These are phyloP conservation scores for Polytrichum commune DNA, from an alignment of 225 moss, liverwort and hornwort genomes.

Conservation along the genomic window DNA sequence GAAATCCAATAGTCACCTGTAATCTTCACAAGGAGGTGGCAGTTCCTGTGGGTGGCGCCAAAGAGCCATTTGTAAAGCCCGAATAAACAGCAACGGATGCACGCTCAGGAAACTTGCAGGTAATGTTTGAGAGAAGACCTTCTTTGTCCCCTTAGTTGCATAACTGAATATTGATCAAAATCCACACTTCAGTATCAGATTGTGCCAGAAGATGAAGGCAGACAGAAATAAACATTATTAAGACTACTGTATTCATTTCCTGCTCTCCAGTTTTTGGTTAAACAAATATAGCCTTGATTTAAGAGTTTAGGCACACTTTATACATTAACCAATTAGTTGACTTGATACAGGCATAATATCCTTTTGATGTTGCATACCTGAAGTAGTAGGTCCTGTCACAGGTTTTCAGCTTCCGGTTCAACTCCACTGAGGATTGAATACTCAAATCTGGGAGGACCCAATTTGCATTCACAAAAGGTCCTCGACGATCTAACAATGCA, in stretches of 20 bases:
- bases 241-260: too few relatives aligned
- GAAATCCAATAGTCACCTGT: conserved; percentile 42
- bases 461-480: conserved; percentile 67
- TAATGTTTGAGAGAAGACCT: conserved; percentile 59
- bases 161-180: conserved; percentile 46
- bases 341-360: background rate
- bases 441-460: conserved; percentile 92
- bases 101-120: conserved; percentile 62
- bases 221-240: too few relatives aligned
- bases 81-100: conserved; percentile 74
- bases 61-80: conserved; percentile 72
- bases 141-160: conserved; percentile 70
- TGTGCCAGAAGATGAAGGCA: too few relatives aligned
- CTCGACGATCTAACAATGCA: conserved; percentile 51
- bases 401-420: conserved; percentile 66
- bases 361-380: conserved; percentile 37
- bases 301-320: background rate
- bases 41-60: conserved; percentile 60
- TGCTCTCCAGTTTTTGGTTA: too few relatives aligned
- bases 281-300: background rate
- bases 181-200: background rate
- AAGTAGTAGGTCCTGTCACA: conserved; percentile 84
- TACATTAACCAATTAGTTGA: background rate
- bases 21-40: conserved; percentile 66
- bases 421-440: conserved; percentile 56